Conservation (phyloP, 2,329 filamentous ascomycete genomes). For the Myriosclerotinia duriaeana region DNA sequence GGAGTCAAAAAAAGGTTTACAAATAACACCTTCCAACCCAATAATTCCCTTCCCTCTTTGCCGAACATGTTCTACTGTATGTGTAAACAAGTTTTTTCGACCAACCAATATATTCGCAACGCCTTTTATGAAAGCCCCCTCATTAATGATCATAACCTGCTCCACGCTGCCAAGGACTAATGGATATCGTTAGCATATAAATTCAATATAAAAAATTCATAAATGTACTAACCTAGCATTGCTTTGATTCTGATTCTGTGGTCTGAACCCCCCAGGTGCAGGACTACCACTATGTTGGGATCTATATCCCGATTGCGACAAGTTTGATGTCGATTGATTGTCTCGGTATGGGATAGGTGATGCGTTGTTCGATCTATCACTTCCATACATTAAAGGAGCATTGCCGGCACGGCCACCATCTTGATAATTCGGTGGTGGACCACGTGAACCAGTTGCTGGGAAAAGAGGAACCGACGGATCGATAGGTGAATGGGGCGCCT, state of each 20-base stretch:
- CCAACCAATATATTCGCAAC: constrained; percentile 30
- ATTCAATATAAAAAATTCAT: not conserved
- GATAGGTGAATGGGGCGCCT: constrained; percentile 48
- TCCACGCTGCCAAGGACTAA: constrained; percentile 56
- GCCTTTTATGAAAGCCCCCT: constrained; percentile 34
- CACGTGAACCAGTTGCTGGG: constrained; percentile 43
- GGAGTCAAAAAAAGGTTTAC: constrained; percentile 30
- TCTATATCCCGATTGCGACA: constrained; percentile 41
- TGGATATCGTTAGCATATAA: constrained; percentile 32
- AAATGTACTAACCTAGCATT: constrained; percentile 47
- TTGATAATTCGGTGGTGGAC: constrained; percentile 39
- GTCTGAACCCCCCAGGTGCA: constrained; percentile 41
- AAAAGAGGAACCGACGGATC: constrained; percentile 54
- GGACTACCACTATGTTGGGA: constrained; percentile 46
- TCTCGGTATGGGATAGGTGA: constrained; percentile 39
- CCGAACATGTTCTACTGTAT: not conserved
- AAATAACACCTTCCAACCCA: constrained; percentile 36
- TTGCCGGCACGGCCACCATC: constrained; percentile 33
- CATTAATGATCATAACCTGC: constrained; percentile 54
- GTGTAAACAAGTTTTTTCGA: constrained; percentile 31
- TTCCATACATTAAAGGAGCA: constrained; percentile 31
- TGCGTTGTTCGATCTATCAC: constrained; percentile 21
- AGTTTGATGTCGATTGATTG: constrained; percentile 40
- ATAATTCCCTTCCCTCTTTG: not conserved
- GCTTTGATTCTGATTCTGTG: constrained; percentile 44